Evolutionary conservation across 495 filamentous ascomycete species (phyloP), one percentile per base, ranked within the genome.

Genomic region (Hyaloscypha bicolor): DNA sequence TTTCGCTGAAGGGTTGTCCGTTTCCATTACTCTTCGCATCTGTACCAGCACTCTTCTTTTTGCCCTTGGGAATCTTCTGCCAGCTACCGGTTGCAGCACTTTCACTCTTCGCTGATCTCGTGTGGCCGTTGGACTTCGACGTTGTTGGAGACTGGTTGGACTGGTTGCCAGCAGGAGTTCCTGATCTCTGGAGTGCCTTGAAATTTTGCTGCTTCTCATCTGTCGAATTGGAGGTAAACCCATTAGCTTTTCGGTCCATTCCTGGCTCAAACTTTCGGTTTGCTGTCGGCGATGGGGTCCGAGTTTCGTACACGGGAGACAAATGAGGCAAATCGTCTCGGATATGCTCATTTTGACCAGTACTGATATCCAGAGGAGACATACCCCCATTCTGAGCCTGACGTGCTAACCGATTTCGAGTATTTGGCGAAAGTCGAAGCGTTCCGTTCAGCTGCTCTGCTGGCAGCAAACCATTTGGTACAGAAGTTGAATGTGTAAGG

Each of bases 221-320:
- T 19, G 39, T 60, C 6, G 21, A 30, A 1, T 14, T 62, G 3
- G 33, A n/a, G 22, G 21, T 6, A 30, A 51, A n/a, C 4, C 71
- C 62, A 37, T 62, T 68, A 1, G 21, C n/a, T 29, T 64, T 72
- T 6, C 60, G 56, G 4, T 63, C 59, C 48, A 53, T 32, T 9
- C 8, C 19, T 9, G 58, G 32, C 32, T 75, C 69, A 56, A 72
- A 67, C 25, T 73, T 75, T 48, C 71, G 62, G 45, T 59, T 71
- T 31, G 69, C 62, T 22, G 66, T 82, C 4, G 83, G 82, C 1
- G 84, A 84, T 4, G 83, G 82, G 2, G 83, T 82, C 25, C 80
- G 78, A 22, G 80, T 73, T 72, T 87, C 84, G 58, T 84, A 85
- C 0, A 87, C 84, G 1, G 84, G 84, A 19, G 84, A 87, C 5